Base-by-base conservation (phyloP, 2,329 filamentous ascomycete genomes). In the Apiospora marii region DNA sequence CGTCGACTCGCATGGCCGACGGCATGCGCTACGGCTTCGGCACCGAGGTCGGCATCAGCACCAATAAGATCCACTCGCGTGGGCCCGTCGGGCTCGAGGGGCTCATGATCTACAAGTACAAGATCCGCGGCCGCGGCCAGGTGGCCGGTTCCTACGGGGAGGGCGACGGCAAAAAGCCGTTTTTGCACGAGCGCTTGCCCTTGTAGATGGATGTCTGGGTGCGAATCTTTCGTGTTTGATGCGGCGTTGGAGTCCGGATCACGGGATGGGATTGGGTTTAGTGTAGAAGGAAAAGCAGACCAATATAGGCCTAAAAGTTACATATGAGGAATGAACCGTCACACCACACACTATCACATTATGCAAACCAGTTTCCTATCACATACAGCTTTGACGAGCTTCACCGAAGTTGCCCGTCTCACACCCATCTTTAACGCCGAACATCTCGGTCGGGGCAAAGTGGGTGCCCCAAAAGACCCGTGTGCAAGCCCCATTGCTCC, bases 21-120 rank as follows among this genome's bases (percentile, higher is more conserved):
- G 96, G 96, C 10, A 98, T 97, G 93, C 89, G 96, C 58, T 98
- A 97, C 81, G 96, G 96, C 10, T 99, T 99, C 83, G 96, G 96
- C 68, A 98, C 96, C 0, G 96, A 99, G 84, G 96, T 99, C 34
- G 96, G 96, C 71, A 98, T 99, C 83, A 97, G 94, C 85, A 99
- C 96, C 69, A 99, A 98, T 87, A 99, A 98, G 87, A 98, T 99
- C 75, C 96, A 99, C 81, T 93, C 94, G 1, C 88, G 96, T 69
- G 96, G 96, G 0, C 96, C 96, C 0, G 96, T 99, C 7, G 96
- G 96, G 1, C 85, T 99, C 70, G 96, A 98, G 80, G 96, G 96
- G 0, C 84, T 99, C 81, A 98, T 94, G 81, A 98, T 98, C 74
- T 98, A 99, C 85, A 98, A 98, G 86, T 99, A 98, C 86, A 91